Evolutionary conservation across 345 rosid species (phyloP), one percentile per base, ranked within the genome.

Genomic region (Citrus reticulata): DNA sequence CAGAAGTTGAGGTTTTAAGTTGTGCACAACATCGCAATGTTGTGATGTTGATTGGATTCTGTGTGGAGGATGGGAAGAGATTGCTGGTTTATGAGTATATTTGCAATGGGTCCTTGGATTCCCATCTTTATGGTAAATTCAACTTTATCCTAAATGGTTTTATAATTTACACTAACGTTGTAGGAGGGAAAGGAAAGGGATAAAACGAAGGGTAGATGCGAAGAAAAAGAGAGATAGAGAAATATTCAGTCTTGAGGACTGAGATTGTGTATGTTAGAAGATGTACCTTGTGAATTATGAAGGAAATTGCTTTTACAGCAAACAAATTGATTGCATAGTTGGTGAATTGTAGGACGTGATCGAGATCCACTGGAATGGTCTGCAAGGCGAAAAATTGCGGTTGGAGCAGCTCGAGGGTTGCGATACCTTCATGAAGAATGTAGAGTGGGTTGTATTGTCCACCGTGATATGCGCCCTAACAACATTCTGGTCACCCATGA

Each of bases 351-450:
- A 94, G 98, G 95, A 77, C 66, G 68, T 57, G 84, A 86, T 79
- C 86, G 68, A 70, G 85, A 87, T 75, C 86, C 95, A 20, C 79
- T 96, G 68, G 88, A 86, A 75, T 96, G 98, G 99, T 87, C 97
- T 72, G 96, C 99, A n/a, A 76, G 99, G 9, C 90, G 85, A 84
- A 96, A 94, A 82, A 88, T 96, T 79, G 99, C 99, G 5, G 94
- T 90, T 54, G 98, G 99, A 84, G 97, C 98, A 64, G 99, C 99
- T 77, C 89, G 98, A 80, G 99, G 99, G 19, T 81, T 96, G 90
- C 90, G 98, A 64, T 96, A 96, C 78, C 98, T 96, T 77, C 99
- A 96, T 58, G 99, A 96, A 89, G 99, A 96, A 88, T 96, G 99
- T 82, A 92, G 99, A 89, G 99, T 94, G 13, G 98, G 99, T 70